Evolutionary conservation across 2,329 filamentous ascomycete species (phyloP).

Genomic region (Pezicula carpinea): DNA sequence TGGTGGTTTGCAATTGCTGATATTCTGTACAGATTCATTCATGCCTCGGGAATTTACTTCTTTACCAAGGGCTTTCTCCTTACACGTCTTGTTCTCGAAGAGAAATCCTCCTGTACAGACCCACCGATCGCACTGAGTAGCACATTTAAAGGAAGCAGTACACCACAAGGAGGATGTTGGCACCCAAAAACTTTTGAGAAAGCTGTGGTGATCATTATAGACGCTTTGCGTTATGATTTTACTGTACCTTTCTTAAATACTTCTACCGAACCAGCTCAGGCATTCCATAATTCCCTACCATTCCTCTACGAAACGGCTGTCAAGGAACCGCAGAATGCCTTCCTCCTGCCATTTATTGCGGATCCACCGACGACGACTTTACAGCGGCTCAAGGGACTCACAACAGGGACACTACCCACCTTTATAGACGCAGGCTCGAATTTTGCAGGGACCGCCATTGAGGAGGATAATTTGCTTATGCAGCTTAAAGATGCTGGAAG

Average conservation of each 20-base stretch:
- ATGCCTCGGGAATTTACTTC: slow-evolving; percentile 77
- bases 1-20: background rate
- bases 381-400: slow-evolving; percentile 88
- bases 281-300: slow-evolving; percentile 85
- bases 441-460: slow-evolving; percentile 91
- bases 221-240: slow-evolving; percentile 95
- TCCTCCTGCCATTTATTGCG: slow-evolving; percentile 91
- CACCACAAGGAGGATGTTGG: slow-evolving; percentile 77
- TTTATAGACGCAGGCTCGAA: slow-evolving; percentile 93
- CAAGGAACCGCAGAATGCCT: slow-evolving; percentile 72
- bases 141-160: slow-evolving; percentile 21
- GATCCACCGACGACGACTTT: slow-evolving; percentile 93
- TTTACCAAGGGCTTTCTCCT: slow-evolving; percentile 95
- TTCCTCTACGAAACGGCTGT: slow-evolving; percentile 80
- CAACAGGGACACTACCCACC: slow-evolving; percentile 89
- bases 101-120: slow-evolving; percentile 64
- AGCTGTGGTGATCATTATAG: slow-evolving; percentile 84
- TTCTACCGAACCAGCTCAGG: slow-evolving; percentile 36
- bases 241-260: slow-evolving; percentile 68
- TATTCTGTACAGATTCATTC: slow-evolving; percentile 43
- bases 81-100: slow-evolving; percentile 74
- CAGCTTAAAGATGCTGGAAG: slow-evolving; percentile 62
- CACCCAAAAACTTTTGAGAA: slow-evolving; percentile 91
- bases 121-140: slow-evolving; percentile 56
- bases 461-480: slow-evolving; percentile 77